Evolutionary conservation across 164 flowering plant genomes (phyloP).

Genomic region (Platanus orientalis): DNA sequence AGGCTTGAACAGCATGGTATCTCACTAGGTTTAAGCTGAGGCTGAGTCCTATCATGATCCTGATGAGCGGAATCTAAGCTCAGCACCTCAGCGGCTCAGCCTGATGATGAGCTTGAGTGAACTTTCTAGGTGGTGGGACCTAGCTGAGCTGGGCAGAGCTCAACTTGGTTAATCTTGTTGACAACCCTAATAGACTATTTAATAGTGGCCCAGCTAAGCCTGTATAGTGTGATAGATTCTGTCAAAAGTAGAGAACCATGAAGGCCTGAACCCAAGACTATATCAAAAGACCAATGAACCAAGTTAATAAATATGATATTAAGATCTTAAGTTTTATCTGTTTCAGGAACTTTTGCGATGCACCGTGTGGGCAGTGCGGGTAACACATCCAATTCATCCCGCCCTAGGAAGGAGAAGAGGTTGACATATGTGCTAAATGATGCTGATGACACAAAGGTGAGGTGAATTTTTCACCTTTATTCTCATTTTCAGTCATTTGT

Average conservation of each 20-base stretch:
- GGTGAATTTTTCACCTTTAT: neutral
- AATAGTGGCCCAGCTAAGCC: neutral
- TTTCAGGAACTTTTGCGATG: slow-evolving; percentile 53
- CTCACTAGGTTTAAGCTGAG: no score
- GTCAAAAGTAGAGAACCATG: neutral
- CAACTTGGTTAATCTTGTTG: no score
- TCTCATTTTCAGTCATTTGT: neutral
- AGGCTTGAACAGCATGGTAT: no score
- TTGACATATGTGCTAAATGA: slow-evolving; percentile 82
- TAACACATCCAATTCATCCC: slow-evolving; percentile 57
- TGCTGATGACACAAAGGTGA: slow-evolving; percentile 77
- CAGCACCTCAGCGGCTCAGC: no score
- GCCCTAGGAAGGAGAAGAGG: slow-evolving; percentile 91
- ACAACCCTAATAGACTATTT: neutral
- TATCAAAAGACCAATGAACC: neutral
- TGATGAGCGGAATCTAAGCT: no score
- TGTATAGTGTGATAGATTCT: neutral
- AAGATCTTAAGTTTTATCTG: neutral
- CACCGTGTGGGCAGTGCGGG: slow-evolving; percentile 98
- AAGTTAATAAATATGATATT: neutral
- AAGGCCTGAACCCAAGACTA: neutral
- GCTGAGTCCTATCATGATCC: no score
- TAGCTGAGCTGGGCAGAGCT: no score
- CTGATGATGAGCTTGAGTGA: no score
- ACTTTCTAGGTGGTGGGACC: no score